These are phyloP conservation scores for Fusarium sp. DNA, from an alignment of 2,329 filamentous ascomycete species.

Conservation along the genomic window DNA sequence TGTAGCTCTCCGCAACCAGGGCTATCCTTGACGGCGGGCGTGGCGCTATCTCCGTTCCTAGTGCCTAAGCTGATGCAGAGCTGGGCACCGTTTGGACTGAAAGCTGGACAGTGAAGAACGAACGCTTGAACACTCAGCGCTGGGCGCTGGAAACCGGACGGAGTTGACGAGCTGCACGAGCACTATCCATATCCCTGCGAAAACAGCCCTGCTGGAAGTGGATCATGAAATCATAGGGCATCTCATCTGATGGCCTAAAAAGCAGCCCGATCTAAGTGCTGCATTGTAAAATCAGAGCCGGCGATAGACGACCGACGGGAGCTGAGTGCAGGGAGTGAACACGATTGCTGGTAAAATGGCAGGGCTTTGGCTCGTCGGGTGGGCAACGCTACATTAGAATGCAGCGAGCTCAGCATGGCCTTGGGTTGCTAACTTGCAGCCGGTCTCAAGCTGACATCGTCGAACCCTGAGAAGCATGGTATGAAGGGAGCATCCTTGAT, in stretches of 20 bases:
- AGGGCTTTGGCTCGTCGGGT: conserved; percentile 11
- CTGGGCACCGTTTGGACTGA: conserved; percentile 38
- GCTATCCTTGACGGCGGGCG: conserved; percentile 43
- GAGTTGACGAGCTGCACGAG: conserved; percentile 43
- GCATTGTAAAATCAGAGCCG: conserved; percentile 22
- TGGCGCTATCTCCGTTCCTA: conserved; percentile 40
- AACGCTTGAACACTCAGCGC: conserved; percentile 26
- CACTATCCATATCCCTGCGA: conserved; percentile 41
- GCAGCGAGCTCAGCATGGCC: conserved; percentile 12
- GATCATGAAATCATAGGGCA: conserved; percentile 50
- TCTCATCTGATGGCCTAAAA: conserved; percentile 40
- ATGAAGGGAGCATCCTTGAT: conserved; percentile 31
- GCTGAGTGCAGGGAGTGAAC: conserved; percentile 30
- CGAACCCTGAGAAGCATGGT: conserved; percentile 17
- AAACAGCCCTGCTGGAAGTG: conserved; percentile 44
- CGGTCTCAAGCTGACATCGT: not conserved
- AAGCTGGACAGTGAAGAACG: conserved; percentile 30
- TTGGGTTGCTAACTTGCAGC: conserved; percentile 7
- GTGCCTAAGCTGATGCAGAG: conserved; percentile 31
- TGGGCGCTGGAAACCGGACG: conserved; percentile 46
- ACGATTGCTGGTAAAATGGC: conserved; percentile 11
- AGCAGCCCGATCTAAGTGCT: conserved; percentile 42
- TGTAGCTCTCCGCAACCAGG: conserved; percentile 43
- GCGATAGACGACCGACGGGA: conserved; percentile 27
- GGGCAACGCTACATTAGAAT: not conserved